Conservation (phyloP, 2,329 filamentous ascomycete species). For the Metarhizium rileyi region DNA sequence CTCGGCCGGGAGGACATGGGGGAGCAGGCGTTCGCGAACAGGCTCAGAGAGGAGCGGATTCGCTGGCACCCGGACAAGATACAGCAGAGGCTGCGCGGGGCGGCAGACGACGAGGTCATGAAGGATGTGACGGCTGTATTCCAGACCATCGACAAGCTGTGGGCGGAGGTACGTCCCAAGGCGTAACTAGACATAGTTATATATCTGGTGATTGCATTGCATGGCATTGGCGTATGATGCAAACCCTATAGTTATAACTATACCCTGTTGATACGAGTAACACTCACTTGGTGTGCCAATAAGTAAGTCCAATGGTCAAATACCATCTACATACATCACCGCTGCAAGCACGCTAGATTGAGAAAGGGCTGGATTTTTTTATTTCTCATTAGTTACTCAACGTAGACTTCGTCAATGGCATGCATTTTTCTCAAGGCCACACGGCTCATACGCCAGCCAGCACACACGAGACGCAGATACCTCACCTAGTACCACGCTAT, state of each 20-base stretch:
- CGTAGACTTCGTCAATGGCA: too few species aligned
- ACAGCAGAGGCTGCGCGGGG: slow-evolving; percentile 72
- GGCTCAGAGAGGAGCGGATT: slow-evolving; percentile 74
- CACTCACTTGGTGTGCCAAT: too few species aligned
- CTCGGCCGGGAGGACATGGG: slow-evolving; percentile 33
- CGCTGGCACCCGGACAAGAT: slow-evolving; percentile 98
- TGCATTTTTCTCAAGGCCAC: too few species aligned
- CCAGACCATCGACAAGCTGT: slow-evolving; percentile 77
- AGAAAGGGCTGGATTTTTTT: too few species aligned
- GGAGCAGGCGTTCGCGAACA: slow-evolving; percentile 34
- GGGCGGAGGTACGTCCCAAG: slow-evolving; percentile 47
- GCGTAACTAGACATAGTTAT: too few species aligned
- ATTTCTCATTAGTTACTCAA: too few species aligned
- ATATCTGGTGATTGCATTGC: background rate
- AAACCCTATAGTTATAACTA: slow-evolving; percentile 1
- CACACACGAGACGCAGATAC: too few species aligned
- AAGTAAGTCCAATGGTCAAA: too few species aligned
- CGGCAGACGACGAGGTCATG: slow-evolving; percentile 63
- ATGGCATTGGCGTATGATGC: background rate
- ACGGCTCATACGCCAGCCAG: too few species aligned
- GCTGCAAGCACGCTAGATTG: too few species aligned
- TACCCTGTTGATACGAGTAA: background rate
- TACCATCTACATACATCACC: too few species aligned
- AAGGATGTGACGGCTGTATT: slow-evolving; percentile 81
- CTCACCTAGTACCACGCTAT: too few species aligned